These are phyloP conservation scores for Vitis hybrid DNA, from an alignment of 177 flowering plant genomes.

Conservation along the genomic window DNA sequence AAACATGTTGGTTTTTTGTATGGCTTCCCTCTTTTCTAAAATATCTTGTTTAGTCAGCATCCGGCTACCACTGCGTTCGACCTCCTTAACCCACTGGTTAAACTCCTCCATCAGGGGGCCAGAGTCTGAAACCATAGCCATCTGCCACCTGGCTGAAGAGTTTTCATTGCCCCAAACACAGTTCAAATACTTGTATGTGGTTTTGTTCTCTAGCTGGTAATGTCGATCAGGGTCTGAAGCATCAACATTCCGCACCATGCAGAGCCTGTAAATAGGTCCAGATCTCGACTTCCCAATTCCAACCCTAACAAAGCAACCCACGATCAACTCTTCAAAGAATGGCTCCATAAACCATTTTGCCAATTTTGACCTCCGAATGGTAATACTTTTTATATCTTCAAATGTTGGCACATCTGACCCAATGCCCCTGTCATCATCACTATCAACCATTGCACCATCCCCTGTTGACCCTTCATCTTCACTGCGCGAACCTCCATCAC, in stretches of 20 bases:
- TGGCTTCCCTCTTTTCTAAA: slow-evolving; percentile 73
- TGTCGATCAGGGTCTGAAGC: slow-evolving; percentile 73
- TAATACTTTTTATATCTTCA: slow-evolving; percentile 78
- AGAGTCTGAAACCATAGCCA: slow-evolving; percentile 90
- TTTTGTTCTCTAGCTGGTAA: slow-evolving; percentile 82
- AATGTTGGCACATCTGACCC: slow-evolving; percentile 43
- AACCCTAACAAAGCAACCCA: slow-evolving; percentile 93
- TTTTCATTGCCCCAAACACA: slow-evolving; percentile 80
- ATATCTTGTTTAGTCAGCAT: slow-evolving; percentile 72
- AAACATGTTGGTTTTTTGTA: slow-evolving; percentile 55
- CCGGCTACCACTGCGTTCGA: slow-evolving; percentile 67
- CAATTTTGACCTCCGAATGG: slow-evolving; percentile 80
- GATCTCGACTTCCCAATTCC: slow-evolving; percentile 81
- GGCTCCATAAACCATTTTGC: slow-evolving; percentile 96
- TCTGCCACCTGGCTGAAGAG: slow-evolving; percentile 96
- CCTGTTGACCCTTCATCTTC: slow-evolving; percentile 71
- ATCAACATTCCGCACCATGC: slow-evolving; percentile 85
- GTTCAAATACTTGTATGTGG: slow-evolving; percentile 80
- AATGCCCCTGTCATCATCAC: slow-evolving; percentile 60
- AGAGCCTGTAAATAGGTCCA: slow-evolving; percentile 75
- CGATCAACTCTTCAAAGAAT: slow-evolving; percentile 86
- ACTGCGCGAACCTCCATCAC: slow-evolving; percentile 66
- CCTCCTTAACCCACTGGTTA: slow-evolving; percentile 78
- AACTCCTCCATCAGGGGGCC: slow-evolving; percentile 72
- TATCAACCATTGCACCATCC: slow-evolving; percentile 63